These are phyloP conservation scores for Psilocybe tampanensis DNA, from an alignment of 768 basidiomycete species.

Conservation along the genomic window DNA sequence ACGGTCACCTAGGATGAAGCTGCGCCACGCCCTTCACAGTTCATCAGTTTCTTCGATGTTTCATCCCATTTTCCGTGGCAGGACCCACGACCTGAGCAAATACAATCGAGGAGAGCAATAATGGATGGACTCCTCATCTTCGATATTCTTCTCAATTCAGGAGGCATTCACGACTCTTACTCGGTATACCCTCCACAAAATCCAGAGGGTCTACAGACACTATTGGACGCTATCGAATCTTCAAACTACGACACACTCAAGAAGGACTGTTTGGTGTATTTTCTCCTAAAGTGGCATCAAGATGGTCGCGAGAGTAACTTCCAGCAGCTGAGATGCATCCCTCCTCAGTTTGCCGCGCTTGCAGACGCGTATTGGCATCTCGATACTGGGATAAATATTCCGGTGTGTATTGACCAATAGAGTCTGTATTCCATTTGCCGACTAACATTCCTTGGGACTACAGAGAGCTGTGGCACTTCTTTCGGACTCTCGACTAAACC, in stretches of 20 bases:
- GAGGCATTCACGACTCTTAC: conserved; percentile 61
- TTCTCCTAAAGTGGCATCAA: conserved; percentile 77
- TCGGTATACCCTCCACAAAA: conserved; percentile 71
- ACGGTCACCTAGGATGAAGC: conserved; percentile 20
- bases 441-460: background rate
- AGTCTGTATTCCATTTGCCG: background rate
- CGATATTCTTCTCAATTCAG: conserved; percentile 69
- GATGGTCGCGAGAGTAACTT: conserved; percentile 61
- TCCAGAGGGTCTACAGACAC: conserved; percentile 48
- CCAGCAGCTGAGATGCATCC: conserved; percentile 58
- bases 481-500: conserved; percentile 72
- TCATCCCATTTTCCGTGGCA: conserved; percentile 63
- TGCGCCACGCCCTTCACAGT: conserved; percentile 19
- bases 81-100: conserved; percentile 51
- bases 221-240: conserved; percentile 62
- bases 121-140: conserved; percentile 71
- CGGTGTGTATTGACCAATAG: conserved; percentile 48
- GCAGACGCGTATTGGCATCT: conserved; percentile 88
- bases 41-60: conserved; percentile 53
- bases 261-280: conserved; percentile 81
- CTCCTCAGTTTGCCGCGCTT: conserved; percentile 73
- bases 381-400: conserved; percentile 66
- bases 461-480: conserved; percentile 75
- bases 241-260: conserved; percentile 76
- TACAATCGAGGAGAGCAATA: conserved; percentile 61